Conservation (phyloP, 805 yeast genomes). For the Yueomyces sp. region DNA sequence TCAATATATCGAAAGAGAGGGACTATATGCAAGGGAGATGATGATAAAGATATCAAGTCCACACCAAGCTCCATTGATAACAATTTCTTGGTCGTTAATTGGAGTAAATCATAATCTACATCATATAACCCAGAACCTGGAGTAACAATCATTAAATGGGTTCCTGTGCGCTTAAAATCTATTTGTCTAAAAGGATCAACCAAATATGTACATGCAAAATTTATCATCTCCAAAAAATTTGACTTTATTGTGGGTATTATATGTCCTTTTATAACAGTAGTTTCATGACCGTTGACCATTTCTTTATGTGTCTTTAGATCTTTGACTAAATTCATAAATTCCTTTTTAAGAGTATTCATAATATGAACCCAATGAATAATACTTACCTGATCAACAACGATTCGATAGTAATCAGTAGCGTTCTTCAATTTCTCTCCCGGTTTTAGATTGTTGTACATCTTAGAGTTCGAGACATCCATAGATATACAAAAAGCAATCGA, state of each 20-base stretch:
- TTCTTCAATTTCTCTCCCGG: slow-evolving; percentile 61
- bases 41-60: slow-evolving; percentile 77
- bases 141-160: slow-evolving; percentile 75
- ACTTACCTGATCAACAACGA: slow-evolving; percentile 89
- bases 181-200: slow-evolving; percentile 71
- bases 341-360: slow-evolving; percentile 74
- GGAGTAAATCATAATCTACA: slow-evolving; percentile 67
- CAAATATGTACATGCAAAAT: slow-evolving; percentile 65
- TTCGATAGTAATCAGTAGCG: slow-evolving; percentile 71
- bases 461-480: slow-evolving; percentile 38
- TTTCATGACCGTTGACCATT: slow-evolving; percentile 22
- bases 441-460: slow-evolving; percentile 41
- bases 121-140: slow-evolving; percentile 93
- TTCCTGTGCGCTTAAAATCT: slow-evolving; percentile 79
- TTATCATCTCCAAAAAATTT: slow-evolving; percentile 75
- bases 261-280: slow-evolving; percentile 37
- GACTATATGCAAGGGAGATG: slow-evolving; percentile 84
- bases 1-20: slow-evolving; percentile 72
- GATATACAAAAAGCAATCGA: slow-evolving; percentile 79
- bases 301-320: slow-evolving; percentile 42
- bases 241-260: slow-evolving; percentile 83
- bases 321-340: slow-evolving; percentile 68
- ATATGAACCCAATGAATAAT: slow-evolving; percentile 83
- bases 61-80: slow-evolving; percentile 72
- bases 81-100: slow-evolving; percentile 63